Base-by-base conservation (phyloP, 768 basidiomycete genomes). In the Podaxis carcinomalis region DNA sequence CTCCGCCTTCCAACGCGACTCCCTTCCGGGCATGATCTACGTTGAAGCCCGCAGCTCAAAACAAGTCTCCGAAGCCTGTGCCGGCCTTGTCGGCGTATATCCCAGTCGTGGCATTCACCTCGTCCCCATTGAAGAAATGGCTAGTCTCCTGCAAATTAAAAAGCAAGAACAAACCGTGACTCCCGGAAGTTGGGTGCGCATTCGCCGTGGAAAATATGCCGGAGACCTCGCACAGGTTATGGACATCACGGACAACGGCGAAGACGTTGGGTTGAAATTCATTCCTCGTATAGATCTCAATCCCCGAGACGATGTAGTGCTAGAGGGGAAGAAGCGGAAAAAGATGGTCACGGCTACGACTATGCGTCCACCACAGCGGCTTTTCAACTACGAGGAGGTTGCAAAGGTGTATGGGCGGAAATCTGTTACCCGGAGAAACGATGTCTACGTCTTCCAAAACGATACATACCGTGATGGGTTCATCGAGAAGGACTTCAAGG, bases 121-220 rank as follows among this genome's bases (percentile, higher is more conserved):
- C 36, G 95, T 98, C 0, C 95, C 95, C 5, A 94, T 98, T 61
- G 92, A 95, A 68, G 97, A 99, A 78, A 98, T 98, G 95, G 93
- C 97, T 16, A 93, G 92, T 62, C 78, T 98, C 39, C 81, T 98
- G 66, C 92, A 93, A 70, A 97, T 97, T 68, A 98, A 95, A 79
- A 95, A 95, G 76, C 90, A 95, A 70, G 93, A 95, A 64, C 75
- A 89, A 50, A 89, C 90, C 0, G 83, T 98, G 44, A 84, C 84
- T 16, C 87, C 88, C 0, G 94, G 93, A 19, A 91, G 86, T 66
- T 99, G 97, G 97, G 94, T 98, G 6, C 92, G 97, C 53, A 87
- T 98, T 70, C 89, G 87, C 68, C 87, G 95, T 40, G 96, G 96
- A 49, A 95, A 91, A 69, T 97, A 99, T 70, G 83, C 89, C 46